phyloP scores from a whole-genome alignment of 352 stramenopile genomes.

The Phytopythium aichiense region DNA sequence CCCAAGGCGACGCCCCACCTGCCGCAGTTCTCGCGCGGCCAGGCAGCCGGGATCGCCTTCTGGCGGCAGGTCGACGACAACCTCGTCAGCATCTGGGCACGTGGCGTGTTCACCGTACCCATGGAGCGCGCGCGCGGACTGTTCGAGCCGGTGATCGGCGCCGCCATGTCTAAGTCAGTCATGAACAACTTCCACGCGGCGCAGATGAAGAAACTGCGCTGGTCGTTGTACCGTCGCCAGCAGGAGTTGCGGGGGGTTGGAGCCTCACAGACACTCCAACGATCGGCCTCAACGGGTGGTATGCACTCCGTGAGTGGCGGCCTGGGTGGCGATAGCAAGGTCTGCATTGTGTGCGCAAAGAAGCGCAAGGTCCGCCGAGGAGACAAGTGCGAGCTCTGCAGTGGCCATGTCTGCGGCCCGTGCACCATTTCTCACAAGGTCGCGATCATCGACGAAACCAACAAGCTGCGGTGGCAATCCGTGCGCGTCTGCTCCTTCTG shows the following conservation, averaged over 20 bases:
- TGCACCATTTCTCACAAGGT: conserved; percentile 25
- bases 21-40: conserved; percentile 22
- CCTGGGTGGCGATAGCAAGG: background rate
- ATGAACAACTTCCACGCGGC: conserved; percentile 4
- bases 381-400: conserved; percentile 20
- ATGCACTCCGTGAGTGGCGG: too few relatives aligned
- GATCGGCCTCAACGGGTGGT: background rate
- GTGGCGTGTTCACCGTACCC: conserved; percentile 11
- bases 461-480: conserved; percentile 26
- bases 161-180: conserved; percentile 2
- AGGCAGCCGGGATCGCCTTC: conserved; percentile 21
- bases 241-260: background rate
- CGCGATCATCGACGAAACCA: conserved; percentile 18
- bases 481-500: conserved; percentile 26
- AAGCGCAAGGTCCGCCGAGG: conserved; percentile 14
- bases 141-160: conserved; percentile 2
- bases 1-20: conserved; percentile 16
- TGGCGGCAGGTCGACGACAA: conserved; percentile 20
- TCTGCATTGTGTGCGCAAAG: conserved; percentile 2
- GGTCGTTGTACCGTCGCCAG: background rate
- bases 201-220: conserved; percentile 5
- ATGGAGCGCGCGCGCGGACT: conserved; percentile 1
- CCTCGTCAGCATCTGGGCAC: conserved; percentile 23
- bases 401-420: conserved; percentile 22
- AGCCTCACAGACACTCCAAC: background rate